phyloP scores from a whole-genome alignment of 208 protist genomes.

The Leishmania major region DNA sequence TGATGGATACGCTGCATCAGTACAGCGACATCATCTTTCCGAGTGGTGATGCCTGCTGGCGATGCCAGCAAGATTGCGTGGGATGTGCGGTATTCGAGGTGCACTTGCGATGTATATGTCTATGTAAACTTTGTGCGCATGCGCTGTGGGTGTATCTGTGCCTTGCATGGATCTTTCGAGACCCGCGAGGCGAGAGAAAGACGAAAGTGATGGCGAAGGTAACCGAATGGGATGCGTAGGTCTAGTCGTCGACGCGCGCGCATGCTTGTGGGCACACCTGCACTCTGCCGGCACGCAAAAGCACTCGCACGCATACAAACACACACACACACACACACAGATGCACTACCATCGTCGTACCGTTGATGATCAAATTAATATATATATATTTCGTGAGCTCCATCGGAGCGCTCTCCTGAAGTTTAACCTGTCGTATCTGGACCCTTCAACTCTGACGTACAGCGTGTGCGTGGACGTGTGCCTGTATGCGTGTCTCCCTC shows the following conservation, averaged over 20 bases:
- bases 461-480: too few relatives aligned
- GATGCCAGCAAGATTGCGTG: slow-evolving; percentile 34
- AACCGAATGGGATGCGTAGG: background rate
- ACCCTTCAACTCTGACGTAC: slow-evolving; percentile 51
- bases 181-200: background rate
- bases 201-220: background rate
- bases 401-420: slow-evolving; percentile 21
- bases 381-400: slow-evolving; percentile 33
- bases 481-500: background rate
- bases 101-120: background rate
- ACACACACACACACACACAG: background rate
- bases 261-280: background rate
- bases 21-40: slow-evolving; percentile 33
- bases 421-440: slow-evolving; percentile 25
- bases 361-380: slow-evolving; percentile 31
- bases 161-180: background rate
- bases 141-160: background rate
- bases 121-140: background rate
- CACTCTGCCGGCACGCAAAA: too few relatives aligned
- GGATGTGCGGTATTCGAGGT: background rate
- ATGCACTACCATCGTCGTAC: background rate
- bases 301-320: background rate
- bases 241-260: background rate
- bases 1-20: slow-evolving; percentile 30
- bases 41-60: slow-evolving; percentile 41